Base-by-base conservation (phyloP, 208 protist species). In the Leishmania amazonensis region DNA sequence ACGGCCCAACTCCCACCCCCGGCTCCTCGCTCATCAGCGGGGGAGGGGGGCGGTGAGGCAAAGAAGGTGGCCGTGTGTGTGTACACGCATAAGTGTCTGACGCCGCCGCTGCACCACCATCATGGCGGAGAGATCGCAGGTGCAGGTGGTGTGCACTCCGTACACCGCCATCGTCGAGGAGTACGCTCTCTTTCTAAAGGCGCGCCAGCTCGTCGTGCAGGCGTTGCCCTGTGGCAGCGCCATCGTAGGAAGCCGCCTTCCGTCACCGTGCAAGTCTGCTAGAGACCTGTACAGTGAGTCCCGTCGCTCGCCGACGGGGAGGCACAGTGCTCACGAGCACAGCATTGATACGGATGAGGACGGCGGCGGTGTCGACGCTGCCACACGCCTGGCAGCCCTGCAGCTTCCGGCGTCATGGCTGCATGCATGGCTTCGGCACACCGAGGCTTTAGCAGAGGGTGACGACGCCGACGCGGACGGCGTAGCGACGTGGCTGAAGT, bases 171-270 rank as follows among this genome's bases (percentile, higher is more conserved):
- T 80, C 38, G 64, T 82, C 7, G 74, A 78, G 3, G 78, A 85
- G 45, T 75, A 82, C 73, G 51, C 24, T 24, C 21, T 82, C 9
- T 82, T 85, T 35, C n/a, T n/a, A 31, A 85, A 67, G 60, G 83
- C 74, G 31, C 78, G 64, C 45, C 78, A 82, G 49, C 72, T 85
- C 31, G 45, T 80, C 1, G 57, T 62, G 40, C 73, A 72, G 35
- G 35, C 51, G 38, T 40, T 85, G 21, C 74, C 78, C 0, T 11
- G 17, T 1, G 28, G 11, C 5, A 51, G 31, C 42, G 21, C 8
- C 67, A 49, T 49, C 67, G 42, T 73, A 73, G 21, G 42, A 49
- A 51, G 42, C 35, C 67, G 24, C 28, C 21, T 31, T 9, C 31
- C 51, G 15, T 77, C 73, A 35, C 21, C 73, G 54, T 49, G 47